phyloP scores from a whole-genome alignment of 2,329 filamentous ascomycete genomes.

The Sclerotinia sclerotiorum region DNA sequence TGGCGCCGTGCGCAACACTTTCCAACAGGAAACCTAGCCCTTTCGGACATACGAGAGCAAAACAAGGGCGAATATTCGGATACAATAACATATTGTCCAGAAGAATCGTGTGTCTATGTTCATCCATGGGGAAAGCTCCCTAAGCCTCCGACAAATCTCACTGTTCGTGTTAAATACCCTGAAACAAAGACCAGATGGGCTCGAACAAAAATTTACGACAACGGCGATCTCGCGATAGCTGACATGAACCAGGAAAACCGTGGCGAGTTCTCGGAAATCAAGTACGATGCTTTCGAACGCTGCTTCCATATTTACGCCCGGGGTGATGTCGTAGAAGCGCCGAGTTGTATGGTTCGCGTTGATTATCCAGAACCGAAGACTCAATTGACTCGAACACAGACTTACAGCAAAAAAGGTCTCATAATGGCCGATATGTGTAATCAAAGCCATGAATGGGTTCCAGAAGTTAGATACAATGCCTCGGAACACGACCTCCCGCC shows the following conservation, averaged over 20 bases:
- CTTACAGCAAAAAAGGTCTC: background rate
- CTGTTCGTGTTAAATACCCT: slow-evolving; percentile 18
- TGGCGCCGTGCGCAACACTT: slow-evolving; percentile 24
- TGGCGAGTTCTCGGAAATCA: slow-evolving; percentile 13
- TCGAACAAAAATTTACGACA: slow-evolving; percentile 15
- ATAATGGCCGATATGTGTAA: slow-evolving; percentile 6
- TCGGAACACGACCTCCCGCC: background rate
- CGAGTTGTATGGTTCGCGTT: background rate
- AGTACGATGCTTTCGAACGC: slow-evolving; percentile 14
- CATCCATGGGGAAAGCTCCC: slow-evolving; percentile 20
- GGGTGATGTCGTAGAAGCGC: slow-evolving; percentile 1
- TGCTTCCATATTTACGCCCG: background rate
- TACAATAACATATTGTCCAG: slow-evolving; percentile 16
- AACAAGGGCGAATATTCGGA: slow-evolving; percentile 30
- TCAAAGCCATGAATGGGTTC: background rate
- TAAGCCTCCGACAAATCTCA: background rate
- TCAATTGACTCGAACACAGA: slow-evolving; percentile 20
- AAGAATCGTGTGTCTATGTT: slow-evolving; percentile 29
- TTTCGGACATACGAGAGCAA: slow-evolving; percentile 27
- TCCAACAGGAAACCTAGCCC: slow-evolving; percentile 26
- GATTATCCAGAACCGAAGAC: slow-evolving; percentile 19
- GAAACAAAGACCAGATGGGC: slow-evolving; percentile 24
- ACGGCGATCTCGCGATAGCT: slow-evolving; percentile 9
- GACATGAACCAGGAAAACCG: slow-evolving; percentile 6
- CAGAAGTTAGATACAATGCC: slow-evolving; percentile 6